Conservation (phyloP, 176 grass and related monocot genomes). For the Thinopyrum elongatum region DNA sequence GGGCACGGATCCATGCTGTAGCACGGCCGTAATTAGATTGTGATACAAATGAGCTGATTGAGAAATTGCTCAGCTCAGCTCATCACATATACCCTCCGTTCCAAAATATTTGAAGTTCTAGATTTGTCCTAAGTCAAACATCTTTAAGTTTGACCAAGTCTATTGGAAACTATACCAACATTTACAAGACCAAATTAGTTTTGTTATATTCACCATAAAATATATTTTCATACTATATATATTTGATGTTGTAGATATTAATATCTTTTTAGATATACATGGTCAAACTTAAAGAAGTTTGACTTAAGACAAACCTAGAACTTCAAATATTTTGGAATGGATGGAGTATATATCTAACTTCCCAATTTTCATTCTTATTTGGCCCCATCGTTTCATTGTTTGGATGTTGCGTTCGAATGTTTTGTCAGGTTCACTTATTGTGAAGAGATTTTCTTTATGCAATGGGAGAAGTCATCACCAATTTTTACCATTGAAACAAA, state of each 20-base stretch:
- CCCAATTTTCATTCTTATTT: not conserved
- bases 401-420: not conserved
- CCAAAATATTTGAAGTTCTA: not conserved
- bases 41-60: not conserved
- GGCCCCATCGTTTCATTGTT: not conserved
- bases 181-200: not conserved
- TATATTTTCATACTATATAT: not conserved
- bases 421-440: conserved; percentile 25
- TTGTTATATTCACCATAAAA: not conserved
- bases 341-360: not conserved
- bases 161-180: not conserved
- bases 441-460: conserved; percentile 31
- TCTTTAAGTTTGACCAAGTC: not conserved
- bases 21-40: not conserved
- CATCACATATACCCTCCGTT: not conserved
- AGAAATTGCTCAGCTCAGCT: not conserved
- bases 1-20: not conserved
- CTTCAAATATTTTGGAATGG: not conserved
- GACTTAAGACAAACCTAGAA: not conserved
- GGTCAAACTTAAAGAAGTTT: not conserved
- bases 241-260: not conserved
- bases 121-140: not conserved
- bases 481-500: conserved; percentile 27
- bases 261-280: not conserved
- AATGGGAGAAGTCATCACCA: conserved; percentile 23